phyloP scores from a whole-genome alignment of 176 grass and related monocot genomes.

The Sorghum bicolor region DNA sequence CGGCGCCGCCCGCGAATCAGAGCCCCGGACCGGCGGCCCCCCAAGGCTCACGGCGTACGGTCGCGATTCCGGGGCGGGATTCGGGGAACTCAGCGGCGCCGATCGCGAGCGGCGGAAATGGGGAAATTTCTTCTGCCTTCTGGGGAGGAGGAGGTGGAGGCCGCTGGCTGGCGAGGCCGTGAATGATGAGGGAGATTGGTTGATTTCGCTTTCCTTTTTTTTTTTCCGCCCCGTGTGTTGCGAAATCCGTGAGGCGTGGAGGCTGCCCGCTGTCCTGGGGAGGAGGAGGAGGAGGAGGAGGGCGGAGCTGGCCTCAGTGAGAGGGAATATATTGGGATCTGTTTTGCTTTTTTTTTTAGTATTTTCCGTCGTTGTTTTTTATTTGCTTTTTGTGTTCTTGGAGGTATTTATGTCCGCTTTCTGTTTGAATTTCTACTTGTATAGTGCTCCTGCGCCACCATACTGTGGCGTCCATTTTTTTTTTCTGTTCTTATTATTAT shows the following conservation, averaged over 20 bases:
- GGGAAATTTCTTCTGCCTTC: slow-evolving; percentile 5
- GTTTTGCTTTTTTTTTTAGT: not conserved
- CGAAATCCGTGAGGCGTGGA: slow-evolving; percentile 48
- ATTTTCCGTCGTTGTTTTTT: not conserved
- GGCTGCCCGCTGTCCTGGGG: not conserved
- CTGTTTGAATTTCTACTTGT: not conserved
- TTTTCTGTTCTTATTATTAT: not conserved
- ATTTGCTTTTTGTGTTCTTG: not conserved
- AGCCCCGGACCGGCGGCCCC: not conserved
- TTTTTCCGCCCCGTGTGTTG: not conserved
- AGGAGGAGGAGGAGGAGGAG: not conserved
- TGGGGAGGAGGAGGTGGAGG: not conserved
- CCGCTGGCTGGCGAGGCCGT: slow-evolving; percentile 14
- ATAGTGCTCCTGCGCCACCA: not conserved
- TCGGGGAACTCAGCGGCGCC: not conserved
- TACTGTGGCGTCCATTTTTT: not conserved
- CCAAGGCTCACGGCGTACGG: not conserved
- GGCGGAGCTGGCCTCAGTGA: slow-evolving; percentile 3
- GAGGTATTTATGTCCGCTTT: not conserved
- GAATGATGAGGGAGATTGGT: slow-evolving; percentile 31
- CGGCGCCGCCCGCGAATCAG: slow-evolving; percentile 28
- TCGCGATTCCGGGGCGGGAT: not conserved
- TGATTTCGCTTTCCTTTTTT: slow-evolving; percentile 31
- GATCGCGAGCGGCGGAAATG: slow-evolving; percentile 23
- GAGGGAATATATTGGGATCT: slow-evolving; percentile 29